Percentiles rank a stretch among this genome's conserved stretches.
These are phyloP conservation scores for Thalia dealbata DNA, from an alignment of 176 grass and related monocot genomes.

Conservation along the genomic window DNA sequence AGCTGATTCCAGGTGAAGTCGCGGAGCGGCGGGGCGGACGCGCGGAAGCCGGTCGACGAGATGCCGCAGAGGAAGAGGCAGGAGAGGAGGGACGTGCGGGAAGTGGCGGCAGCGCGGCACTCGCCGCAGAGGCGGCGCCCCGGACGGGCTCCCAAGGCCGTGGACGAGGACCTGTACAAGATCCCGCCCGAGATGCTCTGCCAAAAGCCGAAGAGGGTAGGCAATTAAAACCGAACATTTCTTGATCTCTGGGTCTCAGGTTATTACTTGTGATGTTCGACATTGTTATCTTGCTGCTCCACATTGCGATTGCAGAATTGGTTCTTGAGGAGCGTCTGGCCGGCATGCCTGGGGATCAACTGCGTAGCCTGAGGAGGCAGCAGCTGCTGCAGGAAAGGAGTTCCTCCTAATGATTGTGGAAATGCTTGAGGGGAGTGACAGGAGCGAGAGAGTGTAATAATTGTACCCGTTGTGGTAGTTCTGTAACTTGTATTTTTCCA, in stretches of 20 bases:
- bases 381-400: too few relatives aligned
- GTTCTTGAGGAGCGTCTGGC: not conserved
- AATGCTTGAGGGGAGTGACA: too few relatives aligned
- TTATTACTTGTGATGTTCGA: not conserved
- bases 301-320: not conserved
- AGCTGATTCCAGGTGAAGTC: not conserved
- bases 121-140: not conserved
- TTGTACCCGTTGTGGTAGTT: too few relatives aligned
- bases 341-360: not conserved
- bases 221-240: not conserved
- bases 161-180: constrained; percentile 6
- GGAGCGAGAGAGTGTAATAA: too few relatives aligned
- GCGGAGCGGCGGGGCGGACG: not conserved
- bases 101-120: not conserved
- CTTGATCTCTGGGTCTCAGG: not conserved
- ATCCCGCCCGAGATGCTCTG: not conserved
- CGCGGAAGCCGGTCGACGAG: not conserved
- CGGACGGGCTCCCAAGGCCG: not conserved
- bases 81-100: not conserved
- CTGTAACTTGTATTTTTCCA: too few relatives aligned
- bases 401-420: too few relatives aligned
- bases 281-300: not conserved
- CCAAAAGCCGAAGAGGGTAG: not conserved
- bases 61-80: not conserved
- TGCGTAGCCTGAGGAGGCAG: not conserved